Evolutionary conservation across 129 eudicot species (phyloP).

Genomic region (Arctium minus): DNA sequence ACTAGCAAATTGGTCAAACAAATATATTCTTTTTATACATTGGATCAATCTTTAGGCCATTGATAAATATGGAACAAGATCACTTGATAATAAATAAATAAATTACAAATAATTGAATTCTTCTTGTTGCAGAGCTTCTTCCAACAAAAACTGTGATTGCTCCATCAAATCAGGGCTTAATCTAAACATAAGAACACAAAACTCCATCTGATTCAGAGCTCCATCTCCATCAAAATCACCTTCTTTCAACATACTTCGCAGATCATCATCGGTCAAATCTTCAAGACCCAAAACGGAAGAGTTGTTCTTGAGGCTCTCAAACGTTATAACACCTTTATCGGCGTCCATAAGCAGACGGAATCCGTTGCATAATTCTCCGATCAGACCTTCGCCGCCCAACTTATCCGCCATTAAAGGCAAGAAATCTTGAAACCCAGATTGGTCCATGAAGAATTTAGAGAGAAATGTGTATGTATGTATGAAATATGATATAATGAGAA

Average conservation of each 20-base stretch:
- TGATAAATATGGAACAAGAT: not conserved
- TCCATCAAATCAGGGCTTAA: conserved; percentile 84
- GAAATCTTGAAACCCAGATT: conserved; percentile 49
- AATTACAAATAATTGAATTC: conserved; percentile 2
- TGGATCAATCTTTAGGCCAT: not conserved
- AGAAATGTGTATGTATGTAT: not conserved
- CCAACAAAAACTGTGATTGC: conserved; percentile 62
- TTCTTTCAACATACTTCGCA: conserved; percentile 53
- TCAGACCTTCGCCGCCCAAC: conserved; percentile 71
- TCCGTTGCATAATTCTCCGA: conserved; percentile 68
- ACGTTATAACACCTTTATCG: conserved; percentile 70
- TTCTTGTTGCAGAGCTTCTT: conserved; percentile 54
- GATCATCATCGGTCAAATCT: conserved; percentile 55
- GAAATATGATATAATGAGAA: not conserved
- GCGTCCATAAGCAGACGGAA: conserved; percentile 56
- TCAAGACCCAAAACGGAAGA: conserved; percentile 58
- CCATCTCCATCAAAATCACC: conserved; percentile 86
- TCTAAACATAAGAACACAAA: conserved; percentile 88
- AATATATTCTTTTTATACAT: not conserved
- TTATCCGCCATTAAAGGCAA: conserved; percentile 81
- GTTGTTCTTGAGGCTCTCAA: conserved; percentile 65
- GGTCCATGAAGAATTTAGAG: conserved; percentile 20
- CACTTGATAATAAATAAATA: not conserved
- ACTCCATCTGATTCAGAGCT: conserved; percentile 76
- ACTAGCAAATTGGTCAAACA: not conserved